phyloP scores from a whole-genome alignment of 2,329 filamentous ascomycete genomes.

The Rutstroemia sp. region DNA sequence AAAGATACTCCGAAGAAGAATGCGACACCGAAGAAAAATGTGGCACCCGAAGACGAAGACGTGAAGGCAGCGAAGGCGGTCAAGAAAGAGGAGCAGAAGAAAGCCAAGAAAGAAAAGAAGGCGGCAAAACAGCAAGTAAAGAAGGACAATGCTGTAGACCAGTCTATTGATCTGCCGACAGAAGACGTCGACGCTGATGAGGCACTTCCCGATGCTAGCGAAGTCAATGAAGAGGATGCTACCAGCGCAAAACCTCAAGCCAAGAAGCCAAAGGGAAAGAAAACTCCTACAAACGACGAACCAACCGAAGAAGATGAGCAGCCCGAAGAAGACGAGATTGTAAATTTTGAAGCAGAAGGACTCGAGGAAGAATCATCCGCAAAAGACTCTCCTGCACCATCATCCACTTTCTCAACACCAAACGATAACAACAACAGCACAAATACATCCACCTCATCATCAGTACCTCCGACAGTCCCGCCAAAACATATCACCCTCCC shows the following conservation, averaged over 20 bases:
- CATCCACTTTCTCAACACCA: constrained; percentile 49
- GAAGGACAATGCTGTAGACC: constrained; percentile 11
- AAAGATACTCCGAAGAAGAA: constrained; percentile 28
- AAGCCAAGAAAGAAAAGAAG: constrained; percentile 35
- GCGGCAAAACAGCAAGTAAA: constrained; percentile 35
- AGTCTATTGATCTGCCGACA: neutral
- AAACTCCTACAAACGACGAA: constrained; percentile 22
- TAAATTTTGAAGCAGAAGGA: constrained; percentile 39
- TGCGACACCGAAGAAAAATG: constrained; percentile 30
- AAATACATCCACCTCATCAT: constrained; percentile 64
- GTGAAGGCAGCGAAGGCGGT: constrained; percentile 12
- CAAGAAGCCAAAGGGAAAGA: constrained; percentile 12
- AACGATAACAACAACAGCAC: constrained; percentile 51
- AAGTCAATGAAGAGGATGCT: constrained; percentile 1
- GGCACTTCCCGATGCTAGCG: constrained; percentile 11
- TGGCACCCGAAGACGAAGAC: constrained; percentile 22
- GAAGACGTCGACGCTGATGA: constrained; percentile 22
- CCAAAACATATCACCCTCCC: constrained; percentile 61
- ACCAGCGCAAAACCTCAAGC: constrained; percentile 8
- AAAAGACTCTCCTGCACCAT: constrained; percentile 32
- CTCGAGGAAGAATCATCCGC: constrained; percentile 40
- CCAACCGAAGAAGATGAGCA: constrained; percentile 17
- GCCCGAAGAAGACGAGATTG: constrained; percentile 30
- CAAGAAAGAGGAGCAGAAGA: constrained; percentile 29
- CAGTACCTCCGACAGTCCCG: constrained; percentile 51